Evolutionary conservation across 306 rosid species (phyloP), one percentile per base, ranked within the genome.

Genomic region (Gynostemma pentaphyllum): DNA sequence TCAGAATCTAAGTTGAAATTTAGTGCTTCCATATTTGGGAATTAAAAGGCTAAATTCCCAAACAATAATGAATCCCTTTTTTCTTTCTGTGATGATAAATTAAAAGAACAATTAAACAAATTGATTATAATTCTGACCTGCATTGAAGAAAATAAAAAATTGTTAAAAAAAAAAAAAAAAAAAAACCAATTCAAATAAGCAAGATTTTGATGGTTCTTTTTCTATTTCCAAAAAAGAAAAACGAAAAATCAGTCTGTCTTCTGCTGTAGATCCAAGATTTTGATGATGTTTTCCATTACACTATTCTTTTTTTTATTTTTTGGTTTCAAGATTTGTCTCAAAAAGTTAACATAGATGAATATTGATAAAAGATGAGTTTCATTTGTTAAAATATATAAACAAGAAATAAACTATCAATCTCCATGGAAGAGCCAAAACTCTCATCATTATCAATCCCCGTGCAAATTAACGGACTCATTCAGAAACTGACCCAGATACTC

Each of bases 1-100:
- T 85, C 77, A 55, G 74, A 72, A 62, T 76, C 49, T 50, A 83
- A 45, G 78, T 90, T 84, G 75, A 79, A 77, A 65, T 82, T 86
- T 27, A 76, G 84, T 14, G 76, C 72, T 76, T 74, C 52, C 95
- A 87, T 85, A 69, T 21, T 36, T 39, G 46, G 21, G 16, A 18
- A 32, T 8, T 16, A 32, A 27, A 56, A 32, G 34, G 45, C 34
- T 32, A 11, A 57, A 29, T 22, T 59, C 65, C 19, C 19, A 59
- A 37, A 59, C 21, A 59, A 37, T 32, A 32, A 32, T 9, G 47
- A 39, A 1, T 21, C 65, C 44, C 45, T 57, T 40, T 37, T 22
- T 37, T 59, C 48, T 47, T 59, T 59, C 65, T 39, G 65, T 39
- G 21, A 11, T 59, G 21, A 59, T 5, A n/a, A 59, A 37, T 59